Evolutionary conservation across 108 stramenopile species (phyloP), one percentile per base, ranked within the genome.

Genomic region (Cyclotella baltica): DNA sequence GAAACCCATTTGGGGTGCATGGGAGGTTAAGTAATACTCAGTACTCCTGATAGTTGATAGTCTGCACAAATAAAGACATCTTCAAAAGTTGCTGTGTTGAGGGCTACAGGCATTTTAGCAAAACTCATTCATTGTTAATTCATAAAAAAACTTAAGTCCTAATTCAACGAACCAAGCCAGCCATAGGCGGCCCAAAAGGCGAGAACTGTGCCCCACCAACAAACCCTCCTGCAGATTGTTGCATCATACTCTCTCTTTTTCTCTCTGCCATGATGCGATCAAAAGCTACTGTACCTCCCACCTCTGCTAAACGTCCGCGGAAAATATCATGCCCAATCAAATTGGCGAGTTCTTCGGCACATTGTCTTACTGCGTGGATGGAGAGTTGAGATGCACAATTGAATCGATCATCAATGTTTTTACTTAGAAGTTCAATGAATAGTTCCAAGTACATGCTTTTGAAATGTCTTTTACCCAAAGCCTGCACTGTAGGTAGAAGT

Each of bases 391-490:
- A 88, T 19, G 90, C 90, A 13, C 73, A 83, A 31, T 72, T 77
- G 66, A 34, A 79, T 3, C 73, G 68, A 61, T 88, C 88, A 66
- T 89, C 92, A 22, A 96, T 51, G 67, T 88, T 93, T 25, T 79
- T 72, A 63, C 90, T 86, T 48, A 96, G 72, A 43, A 93, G 64
- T 34, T 93, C 91, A 76, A 91, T 67, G 57, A 96, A 93, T 11
- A 96, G 73, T 33, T 96, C 87, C 53, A 96, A 67, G 67, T 93
- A 96, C 31, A 86, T 33, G 8, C 86, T 64, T 67, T 96, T 96
- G 86, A 92, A 93, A 1, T 91, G 91, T 28, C 86, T 69, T 61
- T 96, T 96, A 22, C 94, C 92, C 59, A 96, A 71, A 18, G 91
- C 85, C 11, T 72, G 51, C 33, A 90, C 91, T 78, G 93, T 95